These are phyloP conservation scores for Teunomyces atbi DNA, from an alignment of 805 yeast genomes.

Conservation along the genomic window DNA sequence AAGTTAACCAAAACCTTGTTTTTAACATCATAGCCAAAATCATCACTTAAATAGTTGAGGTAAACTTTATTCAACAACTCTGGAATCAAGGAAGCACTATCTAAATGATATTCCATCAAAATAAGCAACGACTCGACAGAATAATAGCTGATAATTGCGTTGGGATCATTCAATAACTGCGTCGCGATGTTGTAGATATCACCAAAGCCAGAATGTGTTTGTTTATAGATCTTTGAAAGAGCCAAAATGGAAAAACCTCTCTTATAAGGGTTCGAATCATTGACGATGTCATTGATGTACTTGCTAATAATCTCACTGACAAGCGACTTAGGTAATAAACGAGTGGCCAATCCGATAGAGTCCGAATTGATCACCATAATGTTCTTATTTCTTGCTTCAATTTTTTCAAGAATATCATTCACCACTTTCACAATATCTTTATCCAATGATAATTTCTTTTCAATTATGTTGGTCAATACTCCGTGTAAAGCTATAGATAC, in stretches of 20 bases:
- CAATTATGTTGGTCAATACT: constrained; percentile 24
- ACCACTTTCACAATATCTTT: constrained; percentile 42
- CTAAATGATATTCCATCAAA: constrained; percentile 55
- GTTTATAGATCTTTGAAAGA: constrained; percentile 28
- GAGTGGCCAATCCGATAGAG: constrained; percentile 51
- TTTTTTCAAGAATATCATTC: constrained; percentile 48
- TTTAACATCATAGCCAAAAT: constrained; percentile 35
- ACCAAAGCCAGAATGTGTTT: constrained; percentile 27
- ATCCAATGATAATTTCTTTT: constrained; percentile 21
- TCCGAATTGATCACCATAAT: constrained; percentile 52
- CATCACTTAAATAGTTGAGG: constrained; percentile 33
- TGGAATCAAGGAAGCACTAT: constrained; percentile 43
- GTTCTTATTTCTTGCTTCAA: constrained; percentile 38
- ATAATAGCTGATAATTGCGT: constrained; percentile 79
- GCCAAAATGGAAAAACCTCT: constrained; percentile 44
- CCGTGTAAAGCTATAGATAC: constrained; percentile 64
- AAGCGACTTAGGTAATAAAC: constrained; percentile 17
- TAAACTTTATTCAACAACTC: constrained; percentile 33
- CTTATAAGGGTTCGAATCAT: constrained; percentile 59
- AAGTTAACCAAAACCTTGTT: constrained; percentile 34
- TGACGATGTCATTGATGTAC: constrained; percentile 60
- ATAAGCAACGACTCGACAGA: constrained; percentile 58
- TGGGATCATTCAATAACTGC: constrained; percentile 72
- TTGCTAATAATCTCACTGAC: constrained; percentile 24
- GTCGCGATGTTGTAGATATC: constrained; percentile 55